phyloP scores from a whole-genome alignment of 2,329 filamentous ascomycete genomes.

The Phaeomoniella chlamydospora region DNA sequence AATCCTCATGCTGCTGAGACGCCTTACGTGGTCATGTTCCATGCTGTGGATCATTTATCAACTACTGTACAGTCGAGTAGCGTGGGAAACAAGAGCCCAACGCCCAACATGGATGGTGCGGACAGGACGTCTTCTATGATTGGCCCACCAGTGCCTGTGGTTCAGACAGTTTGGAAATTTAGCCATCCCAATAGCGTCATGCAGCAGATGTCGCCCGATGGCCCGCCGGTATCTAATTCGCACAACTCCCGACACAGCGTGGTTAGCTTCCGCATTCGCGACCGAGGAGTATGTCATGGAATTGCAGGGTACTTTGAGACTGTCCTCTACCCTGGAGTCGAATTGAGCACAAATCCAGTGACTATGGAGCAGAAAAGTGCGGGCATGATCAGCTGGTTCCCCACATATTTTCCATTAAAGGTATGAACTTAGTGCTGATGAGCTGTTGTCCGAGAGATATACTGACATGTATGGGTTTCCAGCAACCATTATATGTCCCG shows the following conservation, averaged over 20 bases:
- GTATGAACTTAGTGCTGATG: slow-evolving; percentile 33
- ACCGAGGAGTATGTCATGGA: slow-evolving; percentile 76
- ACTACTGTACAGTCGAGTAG: slow-evolving; percentile 42
- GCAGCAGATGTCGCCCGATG: slow-evolving; percentile 25
- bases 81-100: slow-evolving; percentile 1
- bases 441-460: not conserved
- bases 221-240: slow-evolving; percentile 44
- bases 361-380: slow-evolving; percentile 85
- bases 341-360: slow-evolving; percentile 84
- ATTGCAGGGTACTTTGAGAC: slow-evolving; percentile 93
- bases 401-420: slow-evolving; percentile 94
- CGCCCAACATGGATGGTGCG: slow-evolving; percentile 1
- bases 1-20: slow-evolving; percentile 71
- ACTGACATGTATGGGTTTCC: slow-evolving; percentile 1
- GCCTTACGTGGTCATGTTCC: slow-evolving; percentile 88
- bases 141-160: slow-evolving; percentile 17
- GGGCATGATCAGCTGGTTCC: slow-evolving; percentile 99
- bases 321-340: slow-evolving; percentile 70
- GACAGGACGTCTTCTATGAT: slow-evolving; percentile 7
- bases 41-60: slow-evolving; percentile 75
- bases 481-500: slow-evolving; percentile 77
- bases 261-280: slow-evolving; percentile 61
- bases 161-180: slow-evolving; percentile 31
- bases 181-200: slow-evolving; percentile 22
- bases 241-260: slow-evolving; percentile 77